These are phyloP conservation scores for Podospora didyma DNA, from an alignment of 495 filamentous ascomycete genomes.

Conservation along the genomic window DNA sequence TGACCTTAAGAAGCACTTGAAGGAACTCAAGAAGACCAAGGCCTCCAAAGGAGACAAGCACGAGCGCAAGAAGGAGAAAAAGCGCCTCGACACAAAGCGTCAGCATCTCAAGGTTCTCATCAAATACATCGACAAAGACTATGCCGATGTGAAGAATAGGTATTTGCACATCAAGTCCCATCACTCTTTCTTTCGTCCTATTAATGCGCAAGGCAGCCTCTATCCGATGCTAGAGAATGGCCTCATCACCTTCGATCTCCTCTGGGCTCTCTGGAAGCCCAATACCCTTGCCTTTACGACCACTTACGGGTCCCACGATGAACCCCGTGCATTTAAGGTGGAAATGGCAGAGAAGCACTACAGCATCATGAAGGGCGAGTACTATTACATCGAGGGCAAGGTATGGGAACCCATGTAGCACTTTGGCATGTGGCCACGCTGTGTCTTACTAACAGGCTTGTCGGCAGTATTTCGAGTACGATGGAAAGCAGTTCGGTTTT, in stretches of 20 bases:
- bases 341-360: constrained; percentile 72
- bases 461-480: constrained; percentile 62
- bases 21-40: constrained; percentile 58
- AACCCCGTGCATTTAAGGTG: constrained; percentile 87
- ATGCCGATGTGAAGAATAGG: constrained; percentile 67
- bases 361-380: constrained; percentile 71
- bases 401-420: constrained; percentile 35
- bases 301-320: constrained; percentile 74
- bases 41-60: constrained; percentile 47
- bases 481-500: constrained; percentile 62
- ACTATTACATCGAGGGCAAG: constrained; percentile 77
- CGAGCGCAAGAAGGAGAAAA: constrained; percentile 55
- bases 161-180: constrained; percentile 1
- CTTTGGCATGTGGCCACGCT: constrained; percentile 1
- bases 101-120: constrained; percentile 73
- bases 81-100: constrained; percentile 62
- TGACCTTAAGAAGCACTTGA: constrained; percentile 62
- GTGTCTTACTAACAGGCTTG: constrained; percentile 5
- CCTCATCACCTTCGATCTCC: constrained; percentile 83
- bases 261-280: constrained; percentile 91
- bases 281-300: constrained; percentile 79
- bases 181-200: not conserved
- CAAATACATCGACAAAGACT: constrained; percentile 80
- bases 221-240: constrained; percentile 80
- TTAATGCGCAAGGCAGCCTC: constrained; percentile 45